Conservation (phyloP, 768 basidiomycete genomes). For the Pholiota microspora region DNA sequence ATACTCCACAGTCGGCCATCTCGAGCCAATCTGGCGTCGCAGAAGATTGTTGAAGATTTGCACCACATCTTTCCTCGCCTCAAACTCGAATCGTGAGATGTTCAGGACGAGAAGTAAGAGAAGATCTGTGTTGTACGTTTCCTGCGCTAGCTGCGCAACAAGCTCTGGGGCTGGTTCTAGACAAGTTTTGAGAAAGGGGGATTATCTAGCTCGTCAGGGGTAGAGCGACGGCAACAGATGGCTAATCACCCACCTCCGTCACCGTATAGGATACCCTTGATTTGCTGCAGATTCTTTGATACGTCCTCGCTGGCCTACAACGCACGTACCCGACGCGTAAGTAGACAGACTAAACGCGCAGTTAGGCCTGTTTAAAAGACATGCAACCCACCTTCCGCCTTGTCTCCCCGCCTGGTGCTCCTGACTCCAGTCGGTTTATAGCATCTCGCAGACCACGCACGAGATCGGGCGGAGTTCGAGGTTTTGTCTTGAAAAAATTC, state of each 20-base stretch:
- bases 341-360: background rate
- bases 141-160: constrained; percentile 92
- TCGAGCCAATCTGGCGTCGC: constrained; percentile 87
- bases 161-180: constrained; percentile 81
- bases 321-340: background rate
- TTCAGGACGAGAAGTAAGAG: constrained; percentile 77
- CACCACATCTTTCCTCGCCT: constrained; percentile 83
- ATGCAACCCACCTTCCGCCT: constrained; percentile 67
- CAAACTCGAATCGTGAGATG: constrained; percentile 90
- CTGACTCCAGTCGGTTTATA: constrained; percentile 71
- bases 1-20: constrained; percentile 97
- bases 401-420: constrained; percentile 72
- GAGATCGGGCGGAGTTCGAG: constrained; percentile 83
- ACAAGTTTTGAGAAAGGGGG: background rate
- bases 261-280: constrained; percentile 84
- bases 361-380: background rate
- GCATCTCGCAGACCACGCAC: constrained; percentile 80
- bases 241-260: constrained; percentile 66
- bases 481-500: constrained; percentile 97
- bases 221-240: background rate
- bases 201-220: background rate
- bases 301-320: constrained; percentile 84
- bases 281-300: constrained; percentile 84
- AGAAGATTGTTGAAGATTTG: constrained; percentile 89
- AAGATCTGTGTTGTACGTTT: constrained; percentile 90